These are phyloP conservation scores for Saitozyma podzolica DNA, from an alignment of 768 basidiomycete genomes.

Conservation along the genomic window DNA sequence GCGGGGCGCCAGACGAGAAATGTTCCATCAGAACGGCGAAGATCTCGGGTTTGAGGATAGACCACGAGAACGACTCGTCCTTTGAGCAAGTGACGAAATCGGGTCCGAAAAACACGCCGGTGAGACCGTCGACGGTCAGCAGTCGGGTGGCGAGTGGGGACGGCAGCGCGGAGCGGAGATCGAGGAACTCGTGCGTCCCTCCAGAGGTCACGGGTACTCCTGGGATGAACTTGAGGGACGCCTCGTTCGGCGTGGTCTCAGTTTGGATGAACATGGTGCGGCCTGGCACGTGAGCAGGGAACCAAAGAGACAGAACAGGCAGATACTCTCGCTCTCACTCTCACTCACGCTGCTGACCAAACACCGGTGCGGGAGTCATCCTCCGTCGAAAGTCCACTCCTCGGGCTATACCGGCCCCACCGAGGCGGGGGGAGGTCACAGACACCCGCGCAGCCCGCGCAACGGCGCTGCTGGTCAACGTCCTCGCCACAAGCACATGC, in stretches of 20 bases:
- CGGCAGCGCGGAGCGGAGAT: conserved; percentile 76
- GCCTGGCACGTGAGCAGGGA: conserved; percentile 25
- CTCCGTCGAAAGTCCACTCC: neutral
- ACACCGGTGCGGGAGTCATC: neutral
- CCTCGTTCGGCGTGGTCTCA: conserved; percentile 93
- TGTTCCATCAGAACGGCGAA: conserved; percentile 96
- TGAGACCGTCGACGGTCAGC: conserved; percentile 91
- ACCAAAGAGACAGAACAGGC: no score
- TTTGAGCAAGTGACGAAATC: conserved; percentile 98
- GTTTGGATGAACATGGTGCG: conserved; percentile 98
- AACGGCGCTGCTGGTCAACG: no score
- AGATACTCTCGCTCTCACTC: conserved; percentile 2
- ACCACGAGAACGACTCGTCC: conserved; percentile 64
- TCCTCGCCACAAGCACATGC: no score
- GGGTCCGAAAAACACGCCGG: conserved; percentile 87
- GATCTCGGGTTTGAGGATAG: conserved; percentile 91
- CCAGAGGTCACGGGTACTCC: conserved; percentile 86
- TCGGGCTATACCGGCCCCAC: neutral
- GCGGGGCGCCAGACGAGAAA: conserved; percentile 83
- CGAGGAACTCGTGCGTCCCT: conserved; percentile 86
- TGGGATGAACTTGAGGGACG: conserved; percentile 97
- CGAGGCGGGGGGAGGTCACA: no score
- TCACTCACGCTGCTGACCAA: no score
- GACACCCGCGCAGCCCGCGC: no score
- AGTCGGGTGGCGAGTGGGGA: conserved; percentile 93